Conservation (phyloP, 257 asterid species). For the Nicotiana undulata region DNA sequence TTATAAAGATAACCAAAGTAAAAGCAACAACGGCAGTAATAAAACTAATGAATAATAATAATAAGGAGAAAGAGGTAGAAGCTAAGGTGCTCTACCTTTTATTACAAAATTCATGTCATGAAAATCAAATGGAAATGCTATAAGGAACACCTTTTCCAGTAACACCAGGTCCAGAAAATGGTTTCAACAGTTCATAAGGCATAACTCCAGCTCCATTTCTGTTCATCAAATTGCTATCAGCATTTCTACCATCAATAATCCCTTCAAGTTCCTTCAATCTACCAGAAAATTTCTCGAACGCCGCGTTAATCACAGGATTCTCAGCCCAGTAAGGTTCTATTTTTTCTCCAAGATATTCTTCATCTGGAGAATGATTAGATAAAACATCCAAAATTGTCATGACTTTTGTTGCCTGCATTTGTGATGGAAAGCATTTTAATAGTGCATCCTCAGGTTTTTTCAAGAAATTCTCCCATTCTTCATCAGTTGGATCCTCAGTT, state of each 20-base stretch:
- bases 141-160: conserved; percentile 74
- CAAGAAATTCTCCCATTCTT: conserved; percentile 28
- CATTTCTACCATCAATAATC: conserved; percentile 52
- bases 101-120: not conserved
- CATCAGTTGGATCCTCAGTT: conserved; percentile 42
- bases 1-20: too few species aligned
- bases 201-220: conserved; percentile 72
- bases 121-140: conserved; percentile 62
- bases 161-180: conserved; percentile 60
- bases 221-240: conserved; percentile 23
- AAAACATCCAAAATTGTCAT: conserved; percentile 56
- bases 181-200: conserved; percentile 67
- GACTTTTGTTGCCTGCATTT: conserved; percentile 41
- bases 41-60: too few species aligned
- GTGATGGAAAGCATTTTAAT: conserved; percentile 51
- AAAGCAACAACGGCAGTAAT: too few species aligned
- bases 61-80: too few species aligned
- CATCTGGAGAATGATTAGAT: conserved; percentile 76
- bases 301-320: conserved; percentile 30
- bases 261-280: conserved; percentile 55
- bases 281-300: conserved; percentile 40
- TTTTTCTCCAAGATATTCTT: conserved; percentile 51
- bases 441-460: conserved; percentile 54
- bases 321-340: conserved; percentile 39
- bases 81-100: too few species aligned